Evolutionary conservation across 208 protist genomes (phyloP).

Genomic region (Leishmania guyanensis): DNA sequence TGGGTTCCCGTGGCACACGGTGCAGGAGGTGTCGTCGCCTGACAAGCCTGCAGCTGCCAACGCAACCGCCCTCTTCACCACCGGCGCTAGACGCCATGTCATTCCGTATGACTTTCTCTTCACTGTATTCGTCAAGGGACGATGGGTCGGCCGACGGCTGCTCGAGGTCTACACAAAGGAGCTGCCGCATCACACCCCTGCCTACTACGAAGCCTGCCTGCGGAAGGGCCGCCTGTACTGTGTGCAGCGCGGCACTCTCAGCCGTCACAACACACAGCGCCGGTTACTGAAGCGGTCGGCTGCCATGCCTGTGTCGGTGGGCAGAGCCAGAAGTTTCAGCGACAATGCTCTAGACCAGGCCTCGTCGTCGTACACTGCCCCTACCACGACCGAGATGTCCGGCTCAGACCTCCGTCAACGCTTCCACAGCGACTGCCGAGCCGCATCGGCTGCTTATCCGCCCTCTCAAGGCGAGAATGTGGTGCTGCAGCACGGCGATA

Average conservation of each 20-base stretch:
- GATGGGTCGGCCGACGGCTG: slow-evolving; percentile 90
- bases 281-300: slow-evolving; percentile 45
- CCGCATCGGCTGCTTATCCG: not conserved
- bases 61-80: slow-evolving; percentile 6
- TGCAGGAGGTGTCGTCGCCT: slow-evolving; percentile 8
- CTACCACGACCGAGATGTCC: not conserved
- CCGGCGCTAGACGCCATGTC: slow-evolving; percentile 65
- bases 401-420: not conserved
- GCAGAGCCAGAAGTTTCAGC: not conserved
- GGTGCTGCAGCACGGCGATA: slow-evolving; percentile 74
- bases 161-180: slow-evolving; percentile 90
- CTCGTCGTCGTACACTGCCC: not conserved
- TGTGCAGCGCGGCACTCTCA: slow-evolving; percentile 16
- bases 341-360: not conserved
- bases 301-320: not conserved
- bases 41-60: not conserved
- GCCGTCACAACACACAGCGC: slow-evolving; percentile 42
- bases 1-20: slow-evolving; percentile 85
- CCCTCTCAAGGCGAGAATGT: slow-evolving; percentile 6
- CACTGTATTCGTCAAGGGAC: slow-evolving; percentile 90
- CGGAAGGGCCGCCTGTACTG: slow-evolving; percentile 65
- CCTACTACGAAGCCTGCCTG: slow-evolving; percentile 90
- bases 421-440: not conserved
- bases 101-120: slow-evolving; percentile 92
- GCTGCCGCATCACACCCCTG: slow-evolving; percentile 76